These are phyloP conservation scores for Penicillium griseofulvum DNA, from an alignment of 2,329 filamentous ascomycete genomes.

Conservation along the genomic window DNA sequence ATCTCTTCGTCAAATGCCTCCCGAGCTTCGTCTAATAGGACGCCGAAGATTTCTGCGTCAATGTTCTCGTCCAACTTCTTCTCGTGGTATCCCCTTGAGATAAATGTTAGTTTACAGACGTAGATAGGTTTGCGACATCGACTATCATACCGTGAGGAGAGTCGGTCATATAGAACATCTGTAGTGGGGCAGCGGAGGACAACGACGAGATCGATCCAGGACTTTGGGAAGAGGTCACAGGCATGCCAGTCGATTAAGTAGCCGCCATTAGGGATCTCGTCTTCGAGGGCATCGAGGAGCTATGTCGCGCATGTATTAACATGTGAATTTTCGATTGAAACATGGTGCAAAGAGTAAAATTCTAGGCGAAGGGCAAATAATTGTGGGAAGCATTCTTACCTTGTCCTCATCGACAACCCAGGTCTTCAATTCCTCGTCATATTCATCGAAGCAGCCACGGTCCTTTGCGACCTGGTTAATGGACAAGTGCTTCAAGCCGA, in stretches of 20 bases:
- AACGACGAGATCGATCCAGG: conserved; percentile 92
- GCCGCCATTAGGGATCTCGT: conserved; percentile 73
- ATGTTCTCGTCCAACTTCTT: conserved; percentile 93
- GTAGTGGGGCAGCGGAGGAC: conserved; percentile 79
- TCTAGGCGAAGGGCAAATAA: not conserved
- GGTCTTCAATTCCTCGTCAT: conserved; percentile 77
- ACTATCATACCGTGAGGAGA: conserved; percentile 63
- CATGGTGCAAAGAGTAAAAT: not conserved
- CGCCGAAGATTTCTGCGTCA: conserved; percentile 96
- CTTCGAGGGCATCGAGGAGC: conserved; percentile 86
- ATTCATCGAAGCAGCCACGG: conserved; percentile 79
- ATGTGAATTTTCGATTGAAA: not conserved
- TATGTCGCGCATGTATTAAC: conserved; percentile 13
- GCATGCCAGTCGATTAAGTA: conserved; percentile 97
- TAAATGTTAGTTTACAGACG: not conserved
- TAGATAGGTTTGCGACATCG: not conserved
- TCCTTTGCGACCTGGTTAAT: conserved; percentile 93
- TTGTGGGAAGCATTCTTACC: conserved; percentile 47
- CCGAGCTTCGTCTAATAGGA: conserved; percentile 82
- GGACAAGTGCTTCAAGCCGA: conserved; percentile 76
- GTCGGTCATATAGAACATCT: conserved; percentile 75
- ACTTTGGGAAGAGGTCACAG: conserved; percentile 88
- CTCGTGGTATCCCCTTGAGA: conserved; percentile 71
- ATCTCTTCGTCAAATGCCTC: conserved; percentile 84
- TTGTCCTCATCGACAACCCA: conserved; percentile 98